Evolutionary conservation across 768 basidiomycete genomes (phyloP), one percentile per base, ranked within the genome.

Genomic region (Mrakia frigida): DNA sequence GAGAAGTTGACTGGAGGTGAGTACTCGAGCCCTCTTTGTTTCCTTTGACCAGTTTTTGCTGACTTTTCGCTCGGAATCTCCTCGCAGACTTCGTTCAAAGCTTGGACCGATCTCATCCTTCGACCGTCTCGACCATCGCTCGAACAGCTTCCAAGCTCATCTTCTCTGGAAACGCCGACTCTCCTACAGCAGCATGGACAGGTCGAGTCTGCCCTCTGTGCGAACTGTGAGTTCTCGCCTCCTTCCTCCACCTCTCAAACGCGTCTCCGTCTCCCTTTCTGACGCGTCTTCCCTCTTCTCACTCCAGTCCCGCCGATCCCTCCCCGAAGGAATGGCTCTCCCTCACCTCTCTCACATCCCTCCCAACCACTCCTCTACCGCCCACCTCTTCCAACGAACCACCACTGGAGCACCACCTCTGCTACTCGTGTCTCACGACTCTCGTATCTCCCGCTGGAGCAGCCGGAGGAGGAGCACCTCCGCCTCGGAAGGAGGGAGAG

Each of bases 71-170:
- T n/a, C n/a, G n/a, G n/a, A n/a, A n/a, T n/a, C n/a, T n/a, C n/a
- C 28, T 18, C 23, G 14, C 41, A 77, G 77, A 78, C 50, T 78
- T 78, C 53, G 61, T 78, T 23, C 73, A 74, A n/a, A 74, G 73
- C n/a, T 56, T 78, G 35, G 69, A 78, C 31, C 68, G 53, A 31
- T 70, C 77, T 7, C 77, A 78, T n/a, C 77, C 77, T 0, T 74
- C 77, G 11, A 78, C 77, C 11, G 77, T 78, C 13, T 74, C 72
- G 16, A 78, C 77, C 23, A 78, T 78, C 53, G 67, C 77, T 16
- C 65, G 77, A 18, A 78, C 77, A 25, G 52, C 77, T 11, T 67
- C 65, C 31, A 78, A 78, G 53, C 68, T 78, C 28, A 60, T 74
- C 46, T 78, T 78, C 69, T 56, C 77, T 16, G 73, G 73, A 11